phyloP scores from a whole-genome alignment of 2,329 filamentous ascomycete genomes.

The Ascochyta viciae-villosae region DNA sequence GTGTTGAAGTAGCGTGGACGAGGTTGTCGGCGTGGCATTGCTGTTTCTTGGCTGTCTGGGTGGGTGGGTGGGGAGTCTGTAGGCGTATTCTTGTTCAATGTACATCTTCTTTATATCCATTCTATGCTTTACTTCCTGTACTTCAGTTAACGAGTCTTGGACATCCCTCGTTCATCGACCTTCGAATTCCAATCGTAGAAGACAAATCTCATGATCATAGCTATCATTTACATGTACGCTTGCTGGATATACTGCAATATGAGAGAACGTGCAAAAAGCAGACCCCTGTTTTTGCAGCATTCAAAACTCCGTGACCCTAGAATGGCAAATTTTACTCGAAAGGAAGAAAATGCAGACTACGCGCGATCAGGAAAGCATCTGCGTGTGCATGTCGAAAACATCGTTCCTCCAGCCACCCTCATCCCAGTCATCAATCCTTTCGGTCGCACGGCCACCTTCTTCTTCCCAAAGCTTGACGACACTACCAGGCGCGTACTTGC shows the following conservation, averaged over 20 bases:
- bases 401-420: constrained; percentile 81
- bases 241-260: constrained; percentile 6
- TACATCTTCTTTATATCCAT: no score
- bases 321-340: background rate
- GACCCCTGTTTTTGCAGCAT: background rate
- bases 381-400: constrained; percentile 69
- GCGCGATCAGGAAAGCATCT: constrained; percentile 29
- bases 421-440: constrained; percentile 77
- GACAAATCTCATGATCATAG: no score
- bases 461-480: constrained; percentile 89
- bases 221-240: background rate
- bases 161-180: no score
- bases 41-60: no score
- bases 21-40: background rate
- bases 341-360: background rate
- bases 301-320: background rate
- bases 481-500: constrained; percentile 87
- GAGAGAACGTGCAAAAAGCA: background rate
- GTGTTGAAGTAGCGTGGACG: no score
- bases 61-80: background rate
- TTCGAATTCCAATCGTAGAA: no score
- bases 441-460: constrained; percentile 72
- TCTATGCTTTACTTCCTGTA: no score
- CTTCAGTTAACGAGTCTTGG: no score
- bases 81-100: no score